A percentile compares a stretch with the other conserved stretches of the same genome.
These are phyloP conservation scores for Rosa rugosa DNA, from an alignment of 306 rosid species.

Conservation along the genomic window DNA sequence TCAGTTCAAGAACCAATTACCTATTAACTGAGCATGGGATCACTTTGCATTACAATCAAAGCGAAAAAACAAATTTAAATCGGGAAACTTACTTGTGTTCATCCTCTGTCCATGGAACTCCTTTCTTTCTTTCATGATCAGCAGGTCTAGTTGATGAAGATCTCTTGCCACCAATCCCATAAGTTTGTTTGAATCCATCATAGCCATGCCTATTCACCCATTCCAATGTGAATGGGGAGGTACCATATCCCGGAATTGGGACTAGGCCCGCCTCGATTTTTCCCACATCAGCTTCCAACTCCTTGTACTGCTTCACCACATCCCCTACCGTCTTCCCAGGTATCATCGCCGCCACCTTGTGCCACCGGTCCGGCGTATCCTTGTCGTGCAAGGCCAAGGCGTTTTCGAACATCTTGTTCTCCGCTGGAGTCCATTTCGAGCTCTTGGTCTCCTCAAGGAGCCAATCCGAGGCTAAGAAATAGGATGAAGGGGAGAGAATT, in stretches of 20 bases:
- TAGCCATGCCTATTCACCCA: conserved; percentile 56
- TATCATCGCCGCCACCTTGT: conserved; percentile 68
- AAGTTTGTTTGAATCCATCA: conserved; percentile 54
- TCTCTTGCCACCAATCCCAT: conserved; percentile 56
- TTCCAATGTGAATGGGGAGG: conserved; percentile 69
- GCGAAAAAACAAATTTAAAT: background rate
- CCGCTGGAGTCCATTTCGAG: conserved; percentile 71
- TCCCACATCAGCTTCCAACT: conserved; percentile 67
- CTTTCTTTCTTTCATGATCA: conserved; percentile 87
- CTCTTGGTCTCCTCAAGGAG: conserved; percentile 39
- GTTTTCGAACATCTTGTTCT: conserved; percentile 87
- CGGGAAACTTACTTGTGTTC: conserved; percentile 70
- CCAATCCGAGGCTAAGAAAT: conserved; percentile 51
- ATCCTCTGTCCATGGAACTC: conserved; percentile 94
- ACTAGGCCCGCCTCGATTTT: conserved; percentile 80
- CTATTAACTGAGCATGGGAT: background rate
- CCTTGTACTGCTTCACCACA: conserved; percentile 68
- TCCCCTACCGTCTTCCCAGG: conserved; percentile 76
- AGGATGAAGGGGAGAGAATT: conserved; percentile 60
- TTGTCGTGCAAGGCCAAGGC: conserved; percentile 78
- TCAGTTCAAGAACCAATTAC: background rate
- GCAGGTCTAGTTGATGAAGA: conserved; percentile 44
- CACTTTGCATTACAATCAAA: conserved; percentile 20
- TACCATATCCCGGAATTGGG: conserved; percentile 67
- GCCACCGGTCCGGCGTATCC: conserved; percentile 86